Base-by-base conservation (phyloP, 2,329 filamentous ascomycete genomes). In the Anisogramma anomala region DNA sequence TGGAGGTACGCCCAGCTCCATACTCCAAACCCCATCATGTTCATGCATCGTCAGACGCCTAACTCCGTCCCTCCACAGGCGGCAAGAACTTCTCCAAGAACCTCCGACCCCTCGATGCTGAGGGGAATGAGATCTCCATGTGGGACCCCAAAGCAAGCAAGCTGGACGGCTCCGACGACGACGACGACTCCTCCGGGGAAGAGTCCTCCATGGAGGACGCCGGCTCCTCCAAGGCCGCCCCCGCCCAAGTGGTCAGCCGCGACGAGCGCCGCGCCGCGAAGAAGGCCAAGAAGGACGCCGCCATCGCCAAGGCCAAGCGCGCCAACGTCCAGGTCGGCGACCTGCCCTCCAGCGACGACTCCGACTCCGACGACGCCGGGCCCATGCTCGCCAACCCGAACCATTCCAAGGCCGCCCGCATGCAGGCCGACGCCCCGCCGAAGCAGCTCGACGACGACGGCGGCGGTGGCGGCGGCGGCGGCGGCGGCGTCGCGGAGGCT, bases 81-180 rank as follows among this genome's bases (percentile, higher is more conserved):
- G 91, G 91, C 57, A 94, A 95, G 66, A 82, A 94, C 58, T 98
- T 93, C 68, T 95, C 88, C 51, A 82, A 86, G 51, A 81, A 95
- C 60, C 78, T 96, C 34, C 80, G 84, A 61, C 88, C 88, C 15
- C 67, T 91, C 55, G 88, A 95, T 56, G 80, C 79, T 52, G 84
- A 96, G 57, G 91, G 89, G 53, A 91, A 91, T 56, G 79, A 85
- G 52, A 71, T 89, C 48, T 80, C 82, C 69, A 89, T 94, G 74
- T 94, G 89, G 84, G 79, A 74, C 58, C 75, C 79, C 58, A 65
- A 76, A 23, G 63, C 65, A 41, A 59, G 62, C 27, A 57, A 62
- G 38, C 66, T 71, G 38, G 66, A 72, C 25, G 69, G 66, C 14
- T 62, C 72, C 9, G 64, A 63, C 4, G 62, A 65, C 14, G 63